Percentiles rank a stretch among this genome's conserved stretches.
phyloP scores from a whole-genome alignment of 495 filamentous ascomycete genomes.

The Aspergillus avenaceus region DNA sequence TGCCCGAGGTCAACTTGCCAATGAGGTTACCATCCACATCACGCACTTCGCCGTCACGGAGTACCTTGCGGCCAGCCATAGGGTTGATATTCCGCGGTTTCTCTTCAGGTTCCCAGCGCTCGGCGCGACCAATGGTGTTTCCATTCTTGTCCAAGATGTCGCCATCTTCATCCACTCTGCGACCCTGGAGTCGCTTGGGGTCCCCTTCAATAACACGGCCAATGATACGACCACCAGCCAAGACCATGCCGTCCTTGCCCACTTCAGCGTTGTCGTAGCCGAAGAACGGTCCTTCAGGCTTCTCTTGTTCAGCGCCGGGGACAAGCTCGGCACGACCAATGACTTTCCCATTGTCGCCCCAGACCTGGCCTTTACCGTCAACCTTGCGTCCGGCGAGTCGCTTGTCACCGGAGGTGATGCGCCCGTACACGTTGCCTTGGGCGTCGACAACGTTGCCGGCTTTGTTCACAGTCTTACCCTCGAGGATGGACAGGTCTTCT shows the following conservation, averaged over 20 bases:
- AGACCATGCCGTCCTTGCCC: constrained; percentile 70
- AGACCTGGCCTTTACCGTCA: constrained; percentile 76
- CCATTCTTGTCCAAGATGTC: constrained; percentile 80
- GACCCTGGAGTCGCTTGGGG: constrained; percentile 64
- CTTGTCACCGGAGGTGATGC: constrained; percentile 70
- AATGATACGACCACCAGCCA: constrained; percentile 61
- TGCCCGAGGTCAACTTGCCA: constrained; percentile 71
- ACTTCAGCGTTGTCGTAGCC: constrained; percentile 71
- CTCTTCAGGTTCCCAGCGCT: constrained; percentile 77
- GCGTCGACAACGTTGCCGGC: constrained; percentile 76
- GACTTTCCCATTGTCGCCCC: constrained; percentile 74
- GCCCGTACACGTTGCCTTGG: constrained; percentile 68
- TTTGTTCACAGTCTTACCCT: constrained; percentile 84
- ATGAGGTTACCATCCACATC: constrained; percentile 78
- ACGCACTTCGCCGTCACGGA: constrained; percentile 76
- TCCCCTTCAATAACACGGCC: constrained; percentile 74
- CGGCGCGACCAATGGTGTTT: constrained; percentile 75
- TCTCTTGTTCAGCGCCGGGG: constrained; percentile 61
- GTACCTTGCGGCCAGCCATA: constrained; percentile 75
- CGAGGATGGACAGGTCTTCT: constrained; percentile 63
- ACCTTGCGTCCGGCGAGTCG: constrained; percentile 75
- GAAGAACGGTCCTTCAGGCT: constrained; percentile 74
- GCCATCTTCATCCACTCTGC: constrained; percentile 76
- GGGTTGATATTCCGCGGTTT: constrained; percentile 62
- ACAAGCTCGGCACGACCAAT: constrained; percentile 78